A percentile compares a stretch with the other conserved stretches of the same genome.
phyloP scores from a whole-genome alignment of 257 asterid species.

The Echites panduratus region DNA sequence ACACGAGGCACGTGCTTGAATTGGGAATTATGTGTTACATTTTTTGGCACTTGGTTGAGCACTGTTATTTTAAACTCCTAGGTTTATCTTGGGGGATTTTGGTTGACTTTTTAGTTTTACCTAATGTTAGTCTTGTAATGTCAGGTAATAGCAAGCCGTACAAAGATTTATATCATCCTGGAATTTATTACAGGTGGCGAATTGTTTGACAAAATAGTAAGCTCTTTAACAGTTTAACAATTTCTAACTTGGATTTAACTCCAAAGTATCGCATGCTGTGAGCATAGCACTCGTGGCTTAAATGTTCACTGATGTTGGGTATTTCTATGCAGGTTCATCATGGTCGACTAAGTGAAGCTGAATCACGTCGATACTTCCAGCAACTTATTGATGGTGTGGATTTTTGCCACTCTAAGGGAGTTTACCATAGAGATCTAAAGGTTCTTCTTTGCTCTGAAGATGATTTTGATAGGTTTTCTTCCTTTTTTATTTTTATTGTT shows the following conservation, averaged over 20 bases:
- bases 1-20: slow-evolving; percentile 65
- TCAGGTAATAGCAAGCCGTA: slow-evolving; percentile 96
- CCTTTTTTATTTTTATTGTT: not conserved
- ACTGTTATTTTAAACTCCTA: not conserved
- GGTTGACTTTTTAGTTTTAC: not conserved
- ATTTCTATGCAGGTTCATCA: slow-evolving; percentile 60
- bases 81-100: not conserved
- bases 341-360: slow-evolving; percentile 95
- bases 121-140: slow-evolving; percentile 16
- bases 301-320: not conserved
- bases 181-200: slow-evolving; percentile 99
- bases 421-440: slow-evolving; percentile 93
- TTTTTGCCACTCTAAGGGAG: slow-evolving; percentile 93
- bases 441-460: slow-evolving; percentile 27
- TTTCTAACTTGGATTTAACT: not conserved
- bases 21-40: slow-evolving; percentile 13
- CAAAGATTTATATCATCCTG: slow-evolving; percentile 91
- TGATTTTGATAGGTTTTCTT: not conserved
- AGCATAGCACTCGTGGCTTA: not conserved
- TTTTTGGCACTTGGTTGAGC: not conserved
- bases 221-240: slow-evolving; percentile 25
- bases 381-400: slow-evolving; percentile 97
- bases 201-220: slow-evolving; percentile 92
- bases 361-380: slow-evolving; percentile 90
- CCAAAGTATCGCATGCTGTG: not conserved